Percentiles rank a stretch among this genome's conserved stretches.
Conservation (phyloP, 306 rosid species). For the Begonia loranthoides region DNA sequence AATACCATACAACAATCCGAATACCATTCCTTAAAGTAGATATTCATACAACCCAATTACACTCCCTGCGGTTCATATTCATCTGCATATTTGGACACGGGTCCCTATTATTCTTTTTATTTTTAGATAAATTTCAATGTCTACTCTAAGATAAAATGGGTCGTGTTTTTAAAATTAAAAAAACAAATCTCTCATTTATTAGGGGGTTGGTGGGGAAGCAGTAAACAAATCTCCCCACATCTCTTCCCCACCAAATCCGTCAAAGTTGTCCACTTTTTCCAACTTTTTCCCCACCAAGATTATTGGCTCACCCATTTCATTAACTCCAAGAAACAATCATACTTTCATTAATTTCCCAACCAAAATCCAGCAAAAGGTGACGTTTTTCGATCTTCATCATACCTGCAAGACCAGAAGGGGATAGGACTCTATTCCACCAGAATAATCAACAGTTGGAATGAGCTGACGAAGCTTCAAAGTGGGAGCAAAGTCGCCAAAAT, state of each 20-base stretch:
- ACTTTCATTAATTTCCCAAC: background rate
- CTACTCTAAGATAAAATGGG: no score
- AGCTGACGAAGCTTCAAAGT: constrained; percentile 62
- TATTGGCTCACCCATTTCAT: background rate
- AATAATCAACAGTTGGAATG: constrained; percentile 62
- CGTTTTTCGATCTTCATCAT: background rate
- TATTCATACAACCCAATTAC: no score
- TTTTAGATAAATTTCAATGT: no score
- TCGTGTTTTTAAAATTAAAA: no score
- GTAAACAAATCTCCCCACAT: no score
- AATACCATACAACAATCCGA: no score
- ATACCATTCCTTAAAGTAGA: no score
- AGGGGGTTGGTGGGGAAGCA: no score
- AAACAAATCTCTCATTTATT: no score
- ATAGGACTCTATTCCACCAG: constrained; percentile 47
- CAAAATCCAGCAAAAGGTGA: background rate
- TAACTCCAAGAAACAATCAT: background rate
- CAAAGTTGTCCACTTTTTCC: background rate
- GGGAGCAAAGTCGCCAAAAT: constrained; percentile 81
- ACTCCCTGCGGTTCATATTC: no score
- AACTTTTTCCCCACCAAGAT: background rate
- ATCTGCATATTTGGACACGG: no score
- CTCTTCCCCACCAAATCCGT: background rate
- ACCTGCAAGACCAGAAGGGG: constrained; percentile 67
- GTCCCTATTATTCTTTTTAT: no score